Percentiles rank a stretch among this genome's conserved stretches.
Evolutionary conservation across 805 yeast species (phyloP).

Genomic region (Yamadazyma nakazawae): DNA sequence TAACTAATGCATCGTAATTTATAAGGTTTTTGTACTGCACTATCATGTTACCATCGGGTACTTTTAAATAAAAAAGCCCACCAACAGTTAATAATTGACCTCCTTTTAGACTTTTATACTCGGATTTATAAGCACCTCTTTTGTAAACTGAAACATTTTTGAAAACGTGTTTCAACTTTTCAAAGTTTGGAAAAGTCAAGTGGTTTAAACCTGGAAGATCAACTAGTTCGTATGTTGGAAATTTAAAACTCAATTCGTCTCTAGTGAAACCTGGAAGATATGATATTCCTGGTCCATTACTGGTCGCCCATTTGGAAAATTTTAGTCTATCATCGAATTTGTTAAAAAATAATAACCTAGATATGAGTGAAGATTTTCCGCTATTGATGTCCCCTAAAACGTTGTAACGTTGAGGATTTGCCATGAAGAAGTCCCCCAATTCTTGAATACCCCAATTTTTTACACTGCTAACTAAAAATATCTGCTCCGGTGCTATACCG

Average conservation of each 20-base stretch:
- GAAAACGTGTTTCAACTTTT: slow-evolving; percentile 22
- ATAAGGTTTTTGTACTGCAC: slow-evolving; percentile 33
- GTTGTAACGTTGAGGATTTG: slow-evolving; percentile 32
- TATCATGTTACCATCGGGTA: slow-evolving; percentile 39
- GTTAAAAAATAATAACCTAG: slow-evolving; percentile 15
- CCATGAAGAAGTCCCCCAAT: slow-evolving; percentile 36
- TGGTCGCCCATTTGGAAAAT: slow-evolving; percentile 19
- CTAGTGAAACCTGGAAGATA: slow-evolving; percentile 73
- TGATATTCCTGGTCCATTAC: slow-evolving; percentile 46
- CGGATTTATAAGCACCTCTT: slow-evolving; percentile 27
- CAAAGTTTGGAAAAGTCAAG: slow-evolving; percentile 14
- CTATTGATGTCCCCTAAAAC: slow-evolving; percentile 65
- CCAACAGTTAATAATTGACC: slow-evolving; percentile 52
- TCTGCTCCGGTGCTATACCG: slow-evolving; percentile 35
- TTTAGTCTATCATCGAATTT: slow-evolving; percentile 5
- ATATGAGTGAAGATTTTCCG: slow-evolving; percentile 66
- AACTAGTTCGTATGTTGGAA: slow-evolving; percentile 16
- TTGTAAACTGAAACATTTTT: slow-evolving; percentile 28
- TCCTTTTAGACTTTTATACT: slow-evolving; percentile 38
- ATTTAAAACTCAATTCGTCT: slow-evolving; percentile 35
- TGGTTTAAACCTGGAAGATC: slow-evolving; percentile 16
- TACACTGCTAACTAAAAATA: slow-evolving; percentile 49
- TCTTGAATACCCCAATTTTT: slow-evolving; percentile 49
- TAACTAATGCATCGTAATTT: slow-evolving; percentile 62
- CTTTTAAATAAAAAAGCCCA: slow-evolving; percentile 56